Evolutionary conservation across 1,284 basidiomycete genomes (phyloP), one percentile per base, ranked within the genome.

Genomic region (Fomitopsis pinicola): DNA sequence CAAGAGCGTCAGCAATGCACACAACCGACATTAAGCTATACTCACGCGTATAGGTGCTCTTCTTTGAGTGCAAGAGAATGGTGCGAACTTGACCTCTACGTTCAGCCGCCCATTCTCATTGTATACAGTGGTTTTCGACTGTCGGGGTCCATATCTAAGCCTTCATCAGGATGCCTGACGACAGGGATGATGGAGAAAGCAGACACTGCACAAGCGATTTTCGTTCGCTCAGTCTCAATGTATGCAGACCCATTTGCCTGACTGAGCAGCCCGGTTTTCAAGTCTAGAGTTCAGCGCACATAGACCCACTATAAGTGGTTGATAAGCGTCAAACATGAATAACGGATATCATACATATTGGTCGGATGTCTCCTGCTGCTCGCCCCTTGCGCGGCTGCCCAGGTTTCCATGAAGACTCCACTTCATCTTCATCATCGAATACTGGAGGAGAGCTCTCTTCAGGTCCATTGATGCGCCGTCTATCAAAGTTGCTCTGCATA

Each of bases 171-270:
- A 19, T 35, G 10, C 7, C 26, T 42, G 14, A 7, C 50, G 5
- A 50, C 62, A 57, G 3, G 40, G 28, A 7, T 36, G 15, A 22
- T 22, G 60, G 42, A 50, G 38, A 42, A 50, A 42, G 76, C 88
- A 68, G 68, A 97, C 91, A 98, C 92, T 48, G 96, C 95, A 72
- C 95, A 97, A 2, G 95, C 94, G 65, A 98, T 87, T 78, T 98
- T 99, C 0, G 94, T 92, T 67, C 82, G 82, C 63, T 86, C 91
- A 14, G 87, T 91, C 76, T 99, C 97, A 65, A 98, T 90, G 72
- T 98, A 99, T 10, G 94, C 94, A 46, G 94, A 97, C 0, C 97
- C 97, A 69, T 95, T 95, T 1, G 97, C 95, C 75, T 97, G 95
- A 61, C 80, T 91, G 56, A 97, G 93, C 8, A 98, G 78, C 4